Base-by-base conservation (phyloP, 306 rosid species). In the Hippophae tibetana region DNA sequence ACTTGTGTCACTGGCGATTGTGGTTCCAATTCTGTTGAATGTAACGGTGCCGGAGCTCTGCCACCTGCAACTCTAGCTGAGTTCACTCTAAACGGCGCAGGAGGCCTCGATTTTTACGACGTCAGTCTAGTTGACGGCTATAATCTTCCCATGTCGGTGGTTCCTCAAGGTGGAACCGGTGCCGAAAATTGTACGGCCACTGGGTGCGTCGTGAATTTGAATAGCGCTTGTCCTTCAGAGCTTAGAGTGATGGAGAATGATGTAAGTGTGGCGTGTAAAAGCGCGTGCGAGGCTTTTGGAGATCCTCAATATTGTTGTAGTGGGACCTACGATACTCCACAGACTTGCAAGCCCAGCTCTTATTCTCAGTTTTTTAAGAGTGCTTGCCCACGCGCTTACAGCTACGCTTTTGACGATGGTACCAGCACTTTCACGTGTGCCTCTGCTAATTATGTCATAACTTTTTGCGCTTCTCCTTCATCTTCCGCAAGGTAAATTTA, bases 101-200 rank as follows among this genome's bases (percentile, higher is more conserved):
- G 68, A 0, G 94, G 94, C 8, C 79, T 84, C 0, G 95, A 90
- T 44, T 90, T 87, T 80, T 90, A 79, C 61, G 97, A 90, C 70
- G 96, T 90, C 6, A 90, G 97, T 67, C 83, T 90, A 7, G 97
- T 90, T 2, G 96, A 90, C 71, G 97, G 97, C 0, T 87, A 82
- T 76, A 87, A 90, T 72, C 88, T 90, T 1, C 84, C 96, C 0
- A 73, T 90, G 86, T 46, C 31, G 6, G 63, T 90, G 11, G 89
- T 48, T 44, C 76, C 95, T 0, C 72, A 73, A 56, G 86, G 89
- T 0, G 93, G 77, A 1, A 58, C 81, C 7, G 74, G 68, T 0
- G 38, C 5, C 38, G 89, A 86, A 1, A 87, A 82, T 66, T 90
- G 97, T 68, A 78, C 82, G 7, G 7, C 75, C 23, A 87, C 95